These are phyloP conservation scores for Grosmannia clavigera DNA, from an alignment of 2,329 filamentous ascomycete genomes.

Conservation along the genomic window DNA sequence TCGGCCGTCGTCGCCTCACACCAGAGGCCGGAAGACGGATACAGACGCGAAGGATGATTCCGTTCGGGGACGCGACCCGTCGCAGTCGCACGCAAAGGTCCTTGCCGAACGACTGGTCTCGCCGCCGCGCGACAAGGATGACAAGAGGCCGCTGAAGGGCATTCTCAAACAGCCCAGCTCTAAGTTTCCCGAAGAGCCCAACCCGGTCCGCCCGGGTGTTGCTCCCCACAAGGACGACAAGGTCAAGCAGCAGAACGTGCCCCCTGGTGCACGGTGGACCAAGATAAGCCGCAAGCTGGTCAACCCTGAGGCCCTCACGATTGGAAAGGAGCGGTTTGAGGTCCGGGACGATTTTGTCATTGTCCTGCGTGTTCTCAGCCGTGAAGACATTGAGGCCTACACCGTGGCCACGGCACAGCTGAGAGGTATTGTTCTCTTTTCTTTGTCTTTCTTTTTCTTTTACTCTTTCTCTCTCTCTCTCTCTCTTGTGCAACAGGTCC, in stretches of 20 bases:
- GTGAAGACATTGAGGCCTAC: conserved; percentile 82
- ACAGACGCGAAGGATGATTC: neutral
- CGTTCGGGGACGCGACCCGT: conserved; percentile 3
- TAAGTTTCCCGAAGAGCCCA: conserved; percentile 77
- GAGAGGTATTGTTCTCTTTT: conserved; percentile 41
- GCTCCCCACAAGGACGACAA: conserved; percentile 85
- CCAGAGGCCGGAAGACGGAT: neutral
- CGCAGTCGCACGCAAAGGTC: conserved; percentile 4
- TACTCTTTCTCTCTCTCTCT: neutral
- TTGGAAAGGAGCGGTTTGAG: conserved; percentile 84
- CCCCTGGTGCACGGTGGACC: conserved; percentile 75
- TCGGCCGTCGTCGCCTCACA: conserved; percentile 8
- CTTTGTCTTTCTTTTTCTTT: neutral
- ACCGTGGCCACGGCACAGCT: conserved; percentile 71
- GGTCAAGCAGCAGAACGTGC: conserved; percentile 54
- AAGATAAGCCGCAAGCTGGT: conserved; percentile 83
- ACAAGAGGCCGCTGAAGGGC: conserved; percentile 55
- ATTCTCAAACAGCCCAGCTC: conserved; percentile 75
- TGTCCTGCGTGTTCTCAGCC: conserved; percentile 73
- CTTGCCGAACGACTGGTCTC: conserved; percentile 54
- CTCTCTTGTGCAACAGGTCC: neutral
- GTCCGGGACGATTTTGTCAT: conserved; percentile 90
- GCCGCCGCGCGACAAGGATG: conserved; percentile 42
- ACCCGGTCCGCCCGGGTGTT: conserved; percentile 77
- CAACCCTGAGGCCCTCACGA: conserved; percentile 74